Conservation (phyloP, 768 basidiomycete species). For the Termitomyces sp. region DNA sequence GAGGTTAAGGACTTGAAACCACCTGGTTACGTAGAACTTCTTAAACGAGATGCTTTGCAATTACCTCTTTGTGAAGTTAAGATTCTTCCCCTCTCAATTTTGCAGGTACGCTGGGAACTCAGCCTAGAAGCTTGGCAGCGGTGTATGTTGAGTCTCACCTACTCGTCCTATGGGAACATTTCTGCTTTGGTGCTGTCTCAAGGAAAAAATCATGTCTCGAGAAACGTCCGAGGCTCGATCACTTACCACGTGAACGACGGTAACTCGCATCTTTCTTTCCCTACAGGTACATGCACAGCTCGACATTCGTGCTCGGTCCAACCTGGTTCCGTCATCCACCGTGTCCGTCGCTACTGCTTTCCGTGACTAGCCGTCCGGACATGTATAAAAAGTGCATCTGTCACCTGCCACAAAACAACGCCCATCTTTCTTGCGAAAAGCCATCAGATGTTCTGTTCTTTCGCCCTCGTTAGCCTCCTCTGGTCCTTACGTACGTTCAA, state of each 20-base stretch:
- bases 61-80: not conserved
- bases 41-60: not conserved
- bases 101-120: not conserved
- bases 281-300: not conserved
- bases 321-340: constrained; percentile 2
- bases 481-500: constrained; percentile 9
- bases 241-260: not conserved
- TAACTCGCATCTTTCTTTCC: not conserved
- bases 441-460: constrained; percentile 4
- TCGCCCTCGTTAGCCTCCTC: not conserved
- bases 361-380: not conserved
- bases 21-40: not conserved
- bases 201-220: not conserved
- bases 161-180: not conserved
- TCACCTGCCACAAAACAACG: not conserved
- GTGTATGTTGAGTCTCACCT: not conserved
- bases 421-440: not conserved
- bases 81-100: not conserved
- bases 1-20: not conserved
- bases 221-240: not conserved
- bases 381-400: constrained; percentile 10
- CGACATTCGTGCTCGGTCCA: not conserved
- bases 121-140: not conserved
- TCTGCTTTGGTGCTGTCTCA: not conserved
- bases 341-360: not conserved